Conservation (phyloP, 441 rosid genomes). For the Erodium chrysanthum region DNA sequence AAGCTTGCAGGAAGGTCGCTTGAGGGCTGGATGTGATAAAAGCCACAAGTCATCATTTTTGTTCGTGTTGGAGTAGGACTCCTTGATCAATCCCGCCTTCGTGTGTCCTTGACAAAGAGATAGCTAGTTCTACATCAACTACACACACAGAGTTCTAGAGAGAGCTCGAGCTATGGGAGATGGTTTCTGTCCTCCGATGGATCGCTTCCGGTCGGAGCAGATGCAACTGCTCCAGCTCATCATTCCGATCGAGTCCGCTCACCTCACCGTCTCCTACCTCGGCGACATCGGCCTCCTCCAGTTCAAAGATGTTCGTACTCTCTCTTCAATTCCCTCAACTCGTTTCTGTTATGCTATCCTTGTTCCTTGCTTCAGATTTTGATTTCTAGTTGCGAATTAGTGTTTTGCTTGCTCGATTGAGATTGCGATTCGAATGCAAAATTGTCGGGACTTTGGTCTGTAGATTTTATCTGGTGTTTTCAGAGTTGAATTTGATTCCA, state of each 20-base stretch:
- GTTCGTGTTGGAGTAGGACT: too few relatives aligned
- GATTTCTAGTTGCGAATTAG: neutral
- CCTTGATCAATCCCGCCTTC: neutral
- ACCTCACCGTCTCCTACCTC: conserved; percentile 20
- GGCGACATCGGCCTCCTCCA: conserved; percentile 26
- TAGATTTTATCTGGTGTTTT: neutral
- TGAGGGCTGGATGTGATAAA: too few relatives aligned
- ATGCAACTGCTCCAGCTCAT: conserved; percentile 28
- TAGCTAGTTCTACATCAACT: neutral
- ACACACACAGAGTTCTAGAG: neutral
- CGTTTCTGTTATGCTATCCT: neutral
- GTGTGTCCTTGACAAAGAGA: neutral
- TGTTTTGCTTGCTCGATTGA: neutral
- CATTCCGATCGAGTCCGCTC: conserved; percentile 24
- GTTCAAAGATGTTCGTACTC: conserved; percentile 23
- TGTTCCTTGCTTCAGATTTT: neutral
- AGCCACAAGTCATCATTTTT: too few relatives aligned
- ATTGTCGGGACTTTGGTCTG: neutral
- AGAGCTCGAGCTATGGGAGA: conserved; percentile 2
- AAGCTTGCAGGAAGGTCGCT: too few relatives aligned
- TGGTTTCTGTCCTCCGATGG: conserved; percentile 22
- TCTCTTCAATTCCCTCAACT: neutral
- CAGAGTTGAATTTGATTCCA: neutral
- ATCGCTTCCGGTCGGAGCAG: conserved; percentile 26
- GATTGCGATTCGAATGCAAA: neutral